Conservation (phyloP, 306 rosid species). For the Mimosa bimucronata region DNA sequence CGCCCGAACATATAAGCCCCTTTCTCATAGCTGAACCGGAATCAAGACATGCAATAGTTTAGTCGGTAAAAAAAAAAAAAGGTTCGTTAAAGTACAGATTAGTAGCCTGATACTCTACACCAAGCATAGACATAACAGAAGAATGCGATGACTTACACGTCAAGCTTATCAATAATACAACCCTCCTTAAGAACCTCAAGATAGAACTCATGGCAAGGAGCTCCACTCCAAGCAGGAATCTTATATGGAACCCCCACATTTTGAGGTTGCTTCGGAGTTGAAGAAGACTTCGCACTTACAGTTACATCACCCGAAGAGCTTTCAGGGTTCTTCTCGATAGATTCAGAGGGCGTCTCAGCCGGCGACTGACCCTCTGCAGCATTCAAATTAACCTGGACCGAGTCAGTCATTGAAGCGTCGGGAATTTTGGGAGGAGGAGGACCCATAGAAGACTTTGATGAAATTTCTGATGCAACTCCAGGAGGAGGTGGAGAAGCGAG, state of each 20-base stretch:
- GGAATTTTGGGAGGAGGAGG: conserved; percentile 51
- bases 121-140: neutral
- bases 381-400: conserved; percentile 17
- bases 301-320: conserved; percentile 14
- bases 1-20: conserved; percentile 98
- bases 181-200: conserved; percentile 95
- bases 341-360: conserved; percentile 25
- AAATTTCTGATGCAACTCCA: neutral
- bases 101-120: neutral
- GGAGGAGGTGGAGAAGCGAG: conserved; percentile 30
- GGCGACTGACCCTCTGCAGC: conserved; percentile 23
- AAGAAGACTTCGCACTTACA: conserved; percentile 31
- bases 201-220: conserved; percentile 72
- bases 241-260: conserved; percentile 59
- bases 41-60: neutral
- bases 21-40: conserved; percentile 57
- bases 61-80: neutral
- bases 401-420: conserved; percentile 26
- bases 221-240: conserved; percentile 83
- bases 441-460: conserved; percentile 36
- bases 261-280: conserved; percentile 40
- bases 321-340: conserved; percentile 20
- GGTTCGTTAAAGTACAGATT: neutral
- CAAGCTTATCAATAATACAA: conserved; percentile 60
- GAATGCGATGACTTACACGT: conserved; percentile 46